Conservation (phyloP, 2,329 filamentous ascomycete species). For the Exophiala lecanii-corni region DNA sequence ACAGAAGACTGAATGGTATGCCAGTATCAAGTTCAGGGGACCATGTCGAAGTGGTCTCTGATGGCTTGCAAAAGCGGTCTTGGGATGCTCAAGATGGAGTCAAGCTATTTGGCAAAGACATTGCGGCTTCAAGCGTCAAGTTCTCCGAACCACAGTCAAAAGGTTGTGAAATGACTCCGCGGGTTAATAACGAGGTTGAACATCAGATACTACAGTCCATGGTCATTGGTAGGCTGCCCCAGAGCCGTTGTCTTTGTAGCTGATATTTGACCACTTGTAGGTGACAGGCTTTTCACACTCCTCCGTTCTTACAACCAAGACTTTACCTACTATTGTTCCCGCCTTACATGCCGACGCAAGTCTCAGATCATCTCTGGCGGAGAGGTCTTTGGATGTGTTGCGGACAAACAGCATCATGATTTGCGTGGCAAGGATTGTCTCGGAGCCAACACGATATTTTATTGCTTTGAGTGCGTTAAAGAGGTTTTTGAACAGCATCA, state of each 20-base stretch:
- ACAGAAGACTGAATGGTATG: background rate
- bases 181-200: background rate
- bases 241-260: constrained; percentile 10
- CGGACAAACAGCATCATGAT: background rate
- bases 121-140: too few species aligned
- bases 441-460: background rate
- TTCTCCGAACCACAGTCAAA: too few species aligned
- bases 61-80: too few species aligned
- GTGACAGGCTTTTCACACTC: background rate
- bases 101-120: too few species aligned
- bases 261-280: background rate
- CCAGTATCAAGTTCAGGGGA: background rate
- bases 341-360: background rate
- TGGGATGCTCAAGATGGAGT: too few species aligned
- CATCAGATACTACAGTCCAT: background rate
- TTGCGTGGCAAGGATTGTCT: background rate
- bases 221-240: constrained; percentile 1
- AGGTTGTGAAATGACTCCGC: too few species aligned
- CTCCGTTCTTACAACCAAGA: background rate
- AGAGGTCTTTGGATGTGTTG: background rate
- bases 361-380: background rate
- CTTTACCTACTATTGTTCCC: background rate
- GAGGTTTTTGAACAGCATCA: too few species aligned
- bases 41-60: too few species aligned
- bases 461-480: background rate